These are phyloP conservation scores for Xylaria sp. DNA, from an alignment of 2,329 filamentous ascomycete genomes.

Conservation along the genomic window DNA sequence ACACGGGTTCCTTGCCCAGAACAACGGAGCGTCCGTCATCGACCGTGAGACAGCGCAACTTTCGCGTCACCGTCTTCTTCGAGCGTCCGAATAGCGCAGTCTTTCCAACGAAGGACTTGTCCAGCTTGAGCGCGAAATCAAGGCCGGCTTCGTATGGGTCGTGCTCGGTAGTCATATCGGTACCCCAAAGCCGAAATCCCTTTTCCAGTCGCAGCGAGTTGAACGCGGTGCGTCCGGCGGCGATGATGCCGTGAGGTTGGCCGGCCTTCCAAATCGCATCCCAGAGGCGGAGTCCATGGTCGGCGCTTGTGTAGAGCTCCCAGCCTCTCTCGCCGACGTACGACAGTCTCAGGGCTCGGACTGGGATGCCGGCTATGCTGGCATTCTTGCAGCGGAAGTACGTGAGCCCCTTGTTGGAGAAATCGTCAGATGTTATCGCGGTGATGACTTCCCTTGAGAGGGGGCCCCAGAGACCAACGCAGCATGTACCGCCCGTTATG, in stretches of 20 bases:
- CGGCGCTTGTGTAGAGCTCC: constrained; percentile 30
- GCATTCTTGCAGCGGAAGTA: constrained; percentile 27
- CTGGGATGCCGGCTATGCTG: constrained; percentile 26
- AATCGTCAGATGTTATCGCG: constrained; percentile 18
- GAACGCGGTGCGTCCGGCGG: constrained; percentile 25
- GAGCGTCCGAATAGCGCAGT: constrained; percentile 20
- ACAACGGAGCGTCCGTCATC: constrained; percentile 27
- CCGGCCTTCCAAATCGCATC: constrained; percentile 27
- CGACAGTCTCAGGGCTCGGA: constrained; percentile 23
- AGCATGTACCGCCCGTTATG: constrained; percentile 28
- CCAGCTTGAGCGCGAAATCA: constrained; percentile 27
- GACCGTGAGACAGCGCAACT: constrained; percentile 21
- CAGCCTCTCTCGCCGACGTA: constrained; percentile 28
- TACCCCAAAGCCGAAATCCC: constrained; percentile 27
- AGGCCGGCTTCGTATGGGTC: constrained; percentile 28
- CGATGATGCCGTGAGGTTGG: constrained; percentile 25
- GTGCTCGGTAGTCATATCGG: constrained; percentile 29
- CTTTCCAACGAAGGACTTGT: constrained; percentile 29
- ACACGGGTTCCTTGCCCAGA: constrained; percentile 28
- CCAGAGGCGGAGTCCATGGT: constrained; percentile 25
- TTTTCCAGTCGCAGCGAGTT: constrained; percentile 29
- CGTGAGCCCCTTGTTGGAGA: constrained; percentile 26
- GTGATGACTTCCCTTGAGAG: constrained; percentile 21
- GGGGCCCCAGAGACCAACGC: constrained; percentile 28
- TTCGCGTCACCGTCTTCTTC: constrained; percentile 7